Evolutionary conservation across 345 rosid species (phyloP).

Genomic region (Eucalyptus melliodora): DNA sequence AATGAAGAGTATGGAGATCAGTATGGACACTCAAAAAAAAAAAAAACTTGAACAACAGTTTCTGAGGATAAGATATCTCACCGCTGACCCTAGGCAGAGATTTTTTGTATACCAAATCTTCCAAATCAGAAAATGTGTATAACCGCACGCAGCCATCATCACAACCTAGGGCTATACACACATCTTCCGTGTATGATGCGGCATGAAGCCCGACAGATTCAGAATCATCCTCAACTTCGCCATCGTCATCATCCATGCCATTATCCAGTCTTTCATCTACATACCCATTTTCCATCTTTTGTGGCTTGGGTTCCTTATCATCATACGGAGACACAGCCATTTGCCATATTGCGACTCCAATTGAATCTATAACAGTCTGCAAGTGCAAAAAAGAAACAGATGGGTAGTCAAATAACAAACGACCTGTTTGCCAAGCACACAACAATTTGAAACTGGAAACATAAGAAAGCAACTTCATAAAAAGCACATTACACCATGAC

Average conservation of each 20-base stretch:
- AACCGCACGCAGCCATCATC: constrained; percentile 85
- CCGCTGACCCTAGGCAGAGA: constrained; percentile 93
- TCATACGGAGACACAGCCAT: constrained; percentile 55
- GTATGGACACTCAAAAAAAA: neutral
- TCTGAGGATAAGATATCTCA: constrained; percentile 38
- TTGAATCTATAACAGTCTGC: constrained; percentile 71
- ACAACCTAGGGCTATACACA: constrained; percentile 56
- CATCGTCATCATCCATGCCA: constrained; percentile 25
- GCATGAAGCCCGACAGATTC: constrained; percentile 29
- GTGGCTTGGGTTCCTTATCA: constrained; percentile 12
- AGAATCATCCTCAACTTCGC: constrained; percentile 49
- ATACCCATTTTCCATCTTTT: constrained; percentile 38
- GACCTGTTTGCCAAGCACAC: neutral
- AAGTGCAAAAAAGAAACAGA: neutral
- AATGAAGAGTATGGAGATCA: neutral
- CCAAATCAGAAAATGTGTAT: constrained; percentile 34
- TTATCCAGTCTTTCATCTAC: constrained; percentile 17
- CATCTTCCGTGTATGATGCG: constrained; percentile 15
- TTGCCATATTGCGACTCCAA: constrained; percentile 86
- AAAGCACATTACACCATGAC: neutral
- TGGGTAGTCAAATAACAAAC: neutral
- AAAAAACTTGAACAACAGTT: neutral
- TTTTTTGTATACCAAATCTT: constrained; percentile 49
- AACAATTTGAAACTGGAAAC: neutral
- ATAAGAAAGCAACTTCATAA: neutral